phyloP scores from a whole-genome alignment of 2,329 filamentous ascomycete genomes.

The Cordyceps cicadae region DNA sequence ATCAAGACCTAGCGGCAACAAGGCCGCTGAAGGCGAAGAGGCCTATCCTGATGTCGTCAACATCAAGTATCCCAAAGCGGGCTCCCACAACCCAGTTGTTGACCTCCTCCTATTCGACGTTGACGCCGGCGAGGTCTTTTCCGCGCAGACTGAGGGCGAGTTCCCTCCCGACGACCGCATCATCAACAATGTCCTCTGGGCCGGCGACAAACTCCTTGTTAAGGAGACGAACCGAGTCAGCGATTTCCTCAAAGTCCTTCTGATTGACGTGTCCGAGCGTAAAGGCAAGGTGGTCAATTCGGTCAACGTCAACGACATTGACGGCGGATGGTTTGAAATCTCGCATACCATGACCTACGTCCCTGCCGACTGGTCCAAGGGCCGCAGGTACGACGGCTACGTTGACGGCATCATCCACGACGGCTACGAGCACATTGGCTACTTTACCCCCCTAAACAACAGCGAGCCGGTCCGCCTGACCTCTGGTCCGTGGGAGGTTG shows the following conservation, averaged over 20 bases:
- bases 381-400: slow-evolving; percentile 77
- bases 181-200: slow-evolving; percentile 91
- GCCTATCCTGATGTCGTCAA: slow-evolving; percentile 81
- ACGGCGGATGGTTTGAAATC: slow-evolving; percentile 96
- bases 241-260: slow-evolving; percentile 76
- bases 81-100: slow-evolving; percentile 85
- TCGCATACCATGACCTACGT: slow-evolving; percentile 79
- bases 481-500: slow-evolving; percentile 86
- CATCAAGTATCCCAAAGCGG: slow-evolving; percentile 97
- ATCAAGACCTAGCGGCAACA: slow-evolving; percentile 69
- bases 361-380: slow-evolving; percentile 70
- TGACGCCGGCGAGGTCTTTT: slow-evolving; percentile 66
- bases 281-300: slow-evolving; percentile 71
- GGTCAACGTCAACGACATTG: slow-evolving; percentile 71
- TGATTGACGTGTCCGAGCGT: slow-evolving; percentile 69
- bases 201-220: slow-evolving; percentile 73
- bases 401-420: slow-evolving; percentile 84
- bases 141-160: slow-evolving; percentile 65
- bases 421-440: slow-evolving; percentile 83
- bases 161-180: slow-evolving; percentile 77
- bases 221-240: slow-evolving; percentile 93
- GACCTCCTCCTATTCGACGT: slow-evolving; percentile 85
- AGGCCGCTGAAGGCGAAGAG: slow-evolving; percentile 62
- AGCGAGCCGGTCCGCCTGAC: slow-evolving; percentile 78
- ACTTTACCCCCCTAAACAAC: slow-evolving; percentile 83